phyloP scores from a whole-genome alignment of 257 asterid genomes.

The Orobanche coerulescens region DNA sequence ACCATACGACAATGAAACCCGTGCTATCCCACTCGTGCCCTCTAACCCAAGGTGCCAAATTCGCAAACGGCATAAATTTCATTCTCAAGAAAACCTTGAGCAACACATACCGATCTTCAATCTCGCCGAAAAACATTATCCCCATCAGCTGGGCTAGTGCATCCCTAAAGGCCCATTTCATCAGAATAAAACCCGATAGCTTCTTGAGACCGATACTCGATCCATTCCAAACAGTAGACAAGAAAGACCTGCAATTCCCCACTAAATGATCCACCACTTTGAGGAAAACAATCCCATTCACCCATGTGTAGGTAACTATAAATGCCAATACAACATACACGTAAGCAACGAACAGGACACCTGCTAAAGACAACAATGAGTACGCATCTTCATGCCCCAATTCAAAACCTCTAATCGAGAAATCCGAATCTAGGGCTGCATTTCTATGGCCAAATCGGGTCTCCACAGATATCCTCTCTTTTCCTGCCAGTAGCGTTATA shows the following conservation, averaged over 20 bases:
- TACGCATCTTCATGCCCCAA: slow-evolving; percentile 37
- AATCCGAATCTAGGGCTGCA: slow-evolving; percentile 36
- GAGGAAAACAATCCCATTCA: slow-evolving; percentile 44
- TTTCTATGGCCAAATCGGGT: slow-evolving; percentile 18
- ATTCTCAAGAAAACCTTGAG: slow-evolving; percentile 46
- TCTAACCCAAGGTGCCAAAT: slow-evolving; percentile 41
- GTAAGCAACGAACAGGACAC: slow-evolving; percentile 37
- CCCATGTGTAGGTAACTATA: slow-evolving; percentile 50
- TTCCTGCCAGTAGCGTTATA: slow-evolving; percentile 3
- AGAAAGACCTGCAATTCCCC: slow-evolving; percentile 32
- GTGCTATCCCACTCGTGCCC: slow-evolving; percentile 60
- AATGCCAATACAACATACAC: slow-evolving; percentile 46
- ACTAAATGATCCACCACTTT: slow-evolving; percentile 45
- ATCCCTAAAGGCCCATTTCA: slow-evolving; percentile 70
- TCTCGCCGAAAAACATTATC: slow-evolving; percentile 41
- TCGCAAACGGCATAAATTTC: slow-evolving; percentile 49
- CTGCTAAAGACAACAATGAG: slow-evolving; percentile 36
- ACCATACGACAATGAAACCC: slow-evolving; percentile 45
- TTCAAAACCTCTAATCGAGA: slow-evolving; percentile 43
- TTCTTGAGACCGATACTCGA: slow-evolving; percentile 48
- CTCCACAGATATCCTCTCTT: slow-evolving; percentile 11
- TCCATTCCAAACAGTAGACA: slow-evolving; percentile 51
- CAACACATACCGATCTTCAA: slow-evolving; percentile 45
- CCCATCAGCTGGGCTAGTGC: slow-evolving; percentile 57
- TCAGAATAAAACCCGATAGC: slow-evolving; percentile 53